These are phyloP conservation scores for Ochromonas danica DNA, from an alignment of 108 stramenopile species.

Conservation along the genomic window DNA sequence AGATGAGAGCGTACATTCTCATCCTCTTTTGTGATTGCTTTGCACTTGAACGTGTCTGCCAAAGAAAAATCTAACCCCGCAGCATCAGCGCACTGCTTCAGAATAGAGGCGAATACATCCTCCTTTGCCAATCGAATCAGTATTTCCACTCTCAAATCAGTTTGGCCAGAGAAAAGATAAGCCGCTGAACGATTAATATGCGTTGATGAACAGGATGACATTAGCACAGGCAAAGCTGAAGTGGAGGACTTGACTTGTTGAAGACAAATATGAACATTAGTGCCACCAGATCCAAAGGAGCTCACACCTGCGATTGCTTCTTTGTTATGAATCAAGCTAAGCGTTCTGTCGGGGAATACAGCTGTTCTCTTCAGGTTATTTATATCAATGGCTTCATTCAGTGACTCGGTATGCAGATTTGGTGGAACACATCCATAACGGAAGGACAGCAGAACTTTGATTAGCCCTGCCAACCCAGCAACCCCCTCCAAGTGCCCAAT, in stretches of 20 bases:
- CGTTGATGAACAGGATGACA: background rate
- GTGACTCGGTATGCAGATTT: constrained; percentile 41
- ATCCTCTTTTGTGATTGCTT: constrained; percentile 19
- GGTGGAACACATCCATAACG: constrained; percentile 42
- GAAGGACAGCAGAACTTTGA: constrained; percentile 51
- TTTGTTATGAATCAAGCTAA: background rate
- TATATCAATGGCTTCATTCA: constrained; percentile 48
- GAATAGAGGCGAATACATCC: constrained; percentile 37
- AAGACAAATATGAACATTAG: constrained; percentile 52
- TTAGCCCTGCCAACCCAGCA: constrained; percentile 52
- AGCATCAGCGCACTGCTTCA: constrained; percentile 41
- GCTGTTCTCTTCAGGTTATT: background rate
- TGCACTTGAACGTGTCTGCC: constrained; percentile 39
- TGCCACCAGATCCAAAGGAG: constrained; percentile 58
- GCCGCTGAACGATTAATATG: constrained; percentile 38
- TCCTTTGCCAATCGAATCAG: constrained; percentile 40
- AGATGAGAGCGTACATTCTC: constrained; percentile 53
- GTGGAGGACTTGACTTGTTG: background rate
- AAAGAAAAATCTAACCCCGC: constrained; percentile 24
- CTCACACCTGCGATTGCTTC: constrained; percentile 43
- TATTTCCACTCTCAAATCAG: constrained; percentile 52
- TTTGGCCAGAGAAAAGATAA: constrained; percentile 57
- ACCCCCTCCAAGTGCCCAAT: constrained; percentile 60
- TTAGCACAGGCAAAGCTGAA: constrained; percentile 2
- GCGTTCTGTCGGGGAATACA: background rate